These are phyloP conservation scores for Sugiyamaella neomexicana DNA, from an alignment of 1,139 yeast genomes.

Conservation along the genomic window DNA sequence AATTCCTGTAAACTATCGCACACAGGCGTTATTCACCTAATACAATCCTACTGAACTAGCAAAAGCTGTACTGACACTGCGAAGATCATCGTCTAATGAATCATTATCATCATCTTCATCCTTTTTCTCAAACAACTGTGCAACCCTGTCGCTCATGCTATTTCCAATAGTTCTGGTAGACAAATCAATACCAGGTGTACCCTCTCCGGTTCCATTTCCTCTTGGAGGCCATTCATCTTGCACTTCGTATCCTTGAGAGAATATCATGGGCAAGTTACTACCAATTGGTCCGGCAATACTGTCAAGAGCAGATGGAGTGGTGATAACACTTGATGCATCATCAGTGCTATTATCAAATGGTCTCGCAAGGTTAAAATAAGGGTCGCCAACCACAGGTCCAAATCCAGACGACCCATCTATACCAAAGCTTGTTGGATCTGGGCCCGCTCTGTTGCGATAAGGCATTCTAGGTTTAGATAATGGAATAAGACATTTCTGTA, in stretches of 20 bases:
- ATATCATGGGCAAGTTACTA: slow-evolving; percentile 24
- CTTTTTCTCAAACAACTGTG: slow-evolving; percentile 36
- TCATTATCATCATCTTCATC: slow-evolving; percentile 35
- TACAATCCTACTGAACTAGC: slow-evolving; percentile 45
- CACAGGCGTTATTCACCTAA: slow-evolving; percentile 17
- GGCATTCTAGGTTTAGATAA: slow-evolving; percentile 33
- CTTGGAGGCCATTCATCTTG: slow-evolving; percentile 15
- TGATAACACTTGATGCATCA: slow-evolving; percentile 29
- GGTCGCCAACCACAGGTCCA: background rate
- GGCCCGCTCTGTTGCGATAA: slow-evolving; percentile 6
- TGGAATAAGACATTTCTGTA: slow-evolving; percentile 69
- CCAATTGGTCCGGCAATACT: slow-evolving; percentile 22
- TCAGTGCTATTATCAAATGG: slow-evolving; percentile 21
- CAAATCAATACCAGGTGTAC: background rate
- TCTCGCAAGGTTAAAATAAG: background rate
- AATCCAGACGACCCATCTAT: background rate
- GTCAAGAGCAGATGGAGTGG: slow-evolving; percentile 30
- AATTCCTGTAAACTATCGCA: background rate
- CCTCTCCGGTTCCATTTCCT: background rate
- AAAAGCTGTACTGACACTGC: slow-evolving; percentile 50
- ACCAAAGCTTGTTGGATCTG: background rate
- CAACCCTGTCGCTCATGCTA: slow-evolving; percentile 49
- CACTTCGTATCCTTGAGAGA: slow-evolving; percentile 24
- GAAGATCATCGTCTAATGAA: slow-evolving; percentile 47
- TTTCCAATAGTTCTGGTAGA: slow-evolving; percentile 40